Evolutionary conservation across 1,284 basidiomycete species (phyloP), one percentile per base, ranked within the genome.

Genomic region (Ceratobasidium sp.): DNA sequence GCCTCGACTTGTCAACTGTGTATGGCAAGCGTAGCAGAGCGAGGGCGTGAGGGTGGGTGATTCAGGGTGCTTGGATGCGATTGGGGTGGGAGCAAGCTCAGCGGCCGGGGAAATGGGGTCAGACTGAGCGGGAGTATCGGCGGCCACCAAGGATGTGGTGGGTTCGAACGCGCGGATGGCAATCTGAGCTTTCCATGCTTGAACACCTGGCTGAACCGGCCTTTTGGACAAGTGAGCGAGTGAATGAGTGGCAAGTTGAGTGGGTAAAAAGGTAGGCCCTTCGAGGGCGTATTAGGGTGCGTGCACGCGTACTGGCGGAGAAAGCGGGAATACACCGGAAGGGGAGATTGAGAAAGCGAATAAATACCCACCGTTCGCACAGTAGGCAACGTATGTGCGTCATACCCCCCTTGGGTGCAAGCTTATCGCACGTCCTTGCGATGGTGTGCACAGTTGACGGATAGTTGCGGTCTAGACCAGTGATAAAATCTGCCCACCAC

Each of bases 361-460:
- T 34, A 43, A 8, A 61, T 34, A 83, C 88, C 64, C 72, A 93
- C 94, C 90, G 84, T 79, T 90, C 86, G 79, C 94, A 96, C 2
- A 95, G 81, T 5, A 88, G 82, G 79, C 94, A 96, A 14, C 79
- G 79, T 34, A 14, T 11, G 0, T 82, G 83, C 9, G 81, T 82
- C 0, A 87, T 82, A 1, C 82, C 82, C 69, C 88, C 87, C 77
- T 91, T 92, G 9, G 94, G 91, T 11, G 89, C 87, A 43, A 96
- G 83, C 82, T 96, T 96, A 29, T 87, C 89, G 76, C 92, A 94
- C 0, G 94, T 96, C 58, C 92, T 87, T 31, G 89, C 90, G 72
- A 96, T 94, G 0, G 94, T 91, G 7, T 93, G 94, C 2, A 96
- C 94, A 0, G 95, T 96, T 0, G 94, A 93, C 0, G 95, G 94